A percentile compares a stretch with the other conserved stretches of the same genome.
phyloP scores from a whole-genome alignment of 345 rosid genomes.

The Aethionema arabicum region DNA sequence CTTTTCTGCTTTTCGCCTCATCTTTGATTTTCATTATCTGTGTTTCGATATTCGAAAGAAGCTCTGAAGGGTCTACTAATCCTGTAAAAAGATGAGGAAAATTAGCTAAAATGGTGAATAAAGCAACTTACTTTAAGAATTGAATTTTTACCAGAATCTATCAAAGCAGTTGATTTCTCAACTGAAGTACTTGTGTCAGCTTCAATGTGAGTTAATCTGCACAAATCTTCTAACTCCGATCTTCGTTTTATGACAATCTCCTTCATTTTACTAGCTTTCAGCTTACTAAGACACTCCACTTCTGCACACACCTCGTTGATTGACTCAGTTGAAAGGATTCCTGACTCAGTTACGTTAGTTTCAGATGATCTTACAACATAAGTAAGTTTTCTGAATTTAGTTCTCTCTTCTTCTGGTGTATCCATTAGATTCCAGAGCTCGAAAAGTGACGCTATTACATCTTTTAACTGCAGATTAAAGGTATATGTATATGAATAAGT shows the following conservation, averaged over 20 bases:
- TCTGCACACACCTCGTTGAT: constrained; percentile 85
- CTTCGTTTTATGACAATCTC: constrained; percentile 93
- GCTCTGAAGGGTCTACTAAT: constrained; percentile 88
- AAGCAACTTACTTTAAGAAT: neutral
- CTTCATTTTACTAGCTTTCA: constrained; percentile 93
- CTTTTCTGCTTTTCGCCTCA: constrained; percentile 83
- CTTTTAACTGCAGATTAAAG: constrained; percentile 61
- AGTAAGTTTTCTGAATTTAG: constrained; percentile 51
- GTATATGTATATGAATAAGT: neutral
- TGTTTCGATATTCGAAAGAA: constrained; percentile 73
- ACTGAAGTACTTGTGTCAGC: constrained; percentile 83
- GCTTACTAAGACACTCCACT: constrained; percentile 69
- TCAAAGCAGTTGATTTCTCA: constrained; percentile 88
- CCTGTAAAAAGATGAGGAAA: constrained; percentile 45
- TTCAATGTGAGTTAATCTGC: constrained; percentile 73
- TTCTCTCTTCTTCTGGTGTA: constrained; percentile 64
- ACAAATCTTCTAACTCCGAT: constrained; percentile 73
- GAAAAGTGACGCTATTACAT: constrained; percentile 53
- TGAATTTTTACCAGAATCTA: constrained; percentile 69
- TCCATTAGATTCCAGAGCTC: constrained; percentile 96
- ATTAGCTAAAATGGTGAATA: constrained; percentile 1
- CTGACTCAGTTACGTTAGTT: constrained; percentile 55
- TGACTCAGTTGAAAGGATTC: constrained; percentile 65
- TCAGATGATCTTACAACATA: constrained; percentile 62
- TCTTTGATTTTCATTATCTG: constrained; percentile 77